These are phyloP conservation scores for Didymella pomorum DNA, from an alignment of 2,329 filamentous ascomycete genomes.

Conservation along the genomic window DNA sequence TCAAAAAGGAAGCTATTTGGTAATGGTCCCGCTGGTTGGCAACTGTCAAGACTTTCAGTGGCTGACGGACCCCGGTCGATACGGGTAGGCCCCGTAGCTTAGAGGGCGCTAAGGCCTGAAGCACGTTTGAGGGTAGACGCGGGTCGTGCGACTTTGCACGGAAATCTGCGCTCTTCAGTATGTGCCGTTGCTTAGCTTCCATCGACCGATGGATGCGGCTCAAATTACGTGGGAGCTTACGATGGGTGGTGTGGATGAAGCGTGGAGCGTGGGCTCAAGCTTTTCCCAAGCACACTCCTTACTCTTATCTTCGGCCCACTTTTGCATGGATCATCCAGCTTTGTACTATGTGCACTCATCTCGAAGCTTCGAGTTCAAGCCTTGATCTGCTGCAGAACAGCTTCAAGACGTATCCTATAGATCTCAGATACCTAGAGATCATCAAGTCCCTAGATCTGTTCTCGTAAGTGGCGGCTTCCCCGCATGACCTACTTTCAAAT, in stretches of 20 bases:
- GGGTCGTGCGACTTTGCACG: neutral
- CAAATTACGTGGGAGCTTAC: slow-evolving; percentile 4
- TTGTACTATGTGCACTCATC: neutral
- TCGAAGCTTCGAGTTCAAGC: neutral
- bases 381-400: neutral
- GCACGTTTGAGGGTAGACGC: neutral
- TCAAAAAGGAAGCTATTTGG: neutral
- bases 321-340: neutral
- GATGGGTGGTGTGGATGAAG: neutral
- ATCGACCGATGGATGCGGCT: slow-evolving; percentile 6
- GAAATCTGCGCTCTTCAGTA: slow-evolving; percentile 1
- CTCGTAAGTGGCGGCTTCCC: slow-evolving; percentile 12
- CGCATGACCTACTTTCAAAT: slow-evolving; percentile 7
- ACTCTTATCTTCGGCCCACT: slow-evolving; percentile 15
- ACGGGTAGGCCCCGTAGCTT: neutral
- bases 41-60: neutral
- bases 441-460: neutral
- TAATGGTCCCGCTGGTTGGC: slow-evolving; percentile 9
- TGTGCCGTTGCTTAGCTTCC: slow-evolving; percentile 5
- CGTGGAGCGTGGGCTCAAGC: slow-evolving; percentile 2
- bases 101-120: neutral
- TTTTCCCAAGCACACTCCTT: slow-evolving; percentile 6
- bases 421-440: neutral
- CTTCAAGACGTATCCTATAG: neutral
- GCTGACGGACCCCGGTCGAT: neutral